phyloP scores from a whole-genome alignment of 768 basidiomycete species.

The Cystobasidium ongulense region DNA sequence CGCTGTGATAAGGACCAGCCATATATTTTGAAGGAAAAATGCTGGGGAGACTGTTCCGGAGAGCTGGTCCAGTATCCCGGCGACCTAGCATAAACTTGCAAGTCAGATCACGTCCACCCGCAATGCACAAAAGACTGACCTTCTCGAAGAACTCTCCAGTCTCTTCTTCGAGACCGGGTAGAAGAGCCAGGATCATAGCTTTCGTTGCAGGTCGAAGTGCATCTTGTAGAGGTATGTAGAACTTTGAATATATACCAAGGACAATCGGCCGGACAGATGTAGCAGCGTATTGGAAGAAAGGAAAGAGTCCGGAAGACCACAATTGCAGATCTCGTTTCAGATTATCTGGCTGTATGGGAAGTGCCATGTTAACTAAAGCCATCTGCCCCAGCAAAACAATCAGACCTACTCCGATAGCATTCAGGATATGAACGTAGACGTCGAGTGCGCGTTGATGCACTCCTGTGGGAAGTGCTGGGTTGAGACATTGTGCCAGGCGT shows the following conservation, averaged over 20 bases:
- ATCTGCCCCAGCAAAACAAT: background rate
- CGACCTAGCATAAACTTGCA: conserved; percentile 26
- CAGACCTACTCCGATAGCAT: conserved; percentile 70
- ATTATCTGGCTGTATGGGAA: conserved; percentile 62
- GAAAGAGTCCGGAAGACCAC: conserved; percentile 94
- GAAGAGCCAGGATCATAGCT: conserved; percentile 80
- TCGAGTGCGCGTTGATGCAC: conserved; percentile 94
- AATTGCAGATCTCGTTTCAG: conserved; percentile 73
- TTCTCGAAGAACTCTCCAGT: conserved; percentile 90
- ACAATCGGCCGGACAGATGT: conserved; percentile 91
- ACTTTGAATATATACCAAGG: conserved; percentile 80
- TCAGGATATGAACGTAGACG: conserved; percentile 84
- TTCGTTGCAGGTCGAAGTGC: conserved; percentile 83
- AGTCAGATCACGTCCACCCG: background rate
- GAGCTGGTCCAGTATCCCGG: conserved; percentile 68
- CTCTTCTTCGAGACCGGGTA: conserved; percentile 95
- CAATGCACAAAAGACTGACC: conserved; percentile 15
- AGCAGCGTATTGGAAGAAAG: conserved; percentile 98
- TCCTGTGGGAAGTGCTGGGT: conserved; percentile 92
- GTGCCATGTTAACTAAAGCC: background rate
- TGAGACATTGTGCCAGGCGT: conserved; percentile 87
- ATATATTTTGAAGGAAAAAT: conserved; percentile 92
- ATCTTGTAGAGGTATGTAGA: conserved; percentile 77
- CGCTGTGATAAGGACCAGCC: conserved; percentile 84
- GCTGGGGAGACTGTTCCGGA: conserved; percentile 74